Base-by-base conservation (phyloP, 768 basidiomycete genomes). In the Kondoa subrosea region DNA sequence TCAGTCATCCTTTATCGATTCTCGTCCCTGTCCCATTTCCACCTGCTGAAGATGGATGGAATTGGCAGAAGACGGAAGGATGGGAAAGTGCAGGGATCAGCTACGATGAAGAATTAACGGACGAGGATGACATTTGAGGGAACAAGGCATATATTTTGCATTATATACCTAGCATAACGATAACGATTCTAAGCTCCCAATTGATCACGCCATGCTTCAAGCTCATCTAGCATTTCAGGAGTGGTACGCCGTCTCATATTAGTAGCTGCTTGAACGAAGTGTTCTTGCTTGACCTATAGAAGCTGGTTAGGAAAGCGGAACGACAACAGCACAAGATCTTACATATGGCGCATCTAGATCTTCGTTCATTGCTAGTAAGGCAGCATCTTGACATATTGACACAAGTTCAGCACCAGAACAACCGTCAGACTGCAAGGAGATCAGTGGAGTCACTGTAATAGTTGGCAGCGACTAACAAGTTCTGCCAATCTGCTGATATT, bases 341-440 rank as follows among this genome's bases (percentile, higher is more conserved):
- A 93, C 93, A 73, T 80, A 81, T 58, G 84, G 81, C 1, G 89
- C 85, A 68, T 88, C 77, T 34, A 96, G 85, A 76, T 96, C 83
- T 65, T 83, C 81, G 71, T 88, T 85, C 95, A 99, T 97, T 0
- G 91, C 88, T 66, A 86, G 76, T 70, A 97, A 77, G 0, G 93
- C 95, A 2, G 95, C 95, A 77, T 99, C 93, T 78, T 97, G 95
- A 75, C 92, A 97, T 57, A 97, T 81, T 8, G 87, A 85, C 3
- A 84, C 82, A 34, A 97, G 85, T 77, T 99, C 95, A 3, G 95
- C 95, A 2, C 95, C 95, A 25, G 92, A 97, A 76, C 91, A 99
- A 0, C 93, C 95, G 12, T 87, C 85, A 1, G 91, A 88, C 95
- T 97, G 73, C 16, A 61, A 8, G 66, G 56, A 63, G 15, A 70